phyloP scores from a whole-genome alignment of 2,329 filamentous ascomycete species.

The Aspergillus neoniger region DNA sequence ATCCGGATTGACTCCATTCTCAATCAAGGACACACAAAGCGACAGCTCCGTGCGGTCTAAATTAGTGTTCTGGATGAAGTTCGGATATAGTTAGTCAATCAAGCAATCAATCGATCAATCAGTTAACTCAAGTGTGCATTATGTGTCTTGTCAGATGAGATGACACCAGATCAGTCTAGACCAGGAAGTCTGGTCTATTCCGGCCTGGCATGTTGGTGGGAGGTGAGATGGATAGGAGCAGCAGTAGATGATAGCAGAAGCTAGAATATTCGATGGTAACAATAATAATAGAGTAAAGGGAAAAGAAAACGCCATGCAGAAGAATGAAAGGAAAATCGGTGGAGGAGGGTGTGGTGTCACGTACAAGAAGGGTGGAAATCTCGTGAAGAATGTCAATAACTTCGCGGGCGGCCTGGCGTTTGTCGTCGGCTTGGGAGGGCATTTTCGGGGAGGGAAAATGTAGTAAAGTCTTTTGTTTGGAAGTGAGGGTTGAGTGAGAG shows the following conservation, averaged over 20 bases:
- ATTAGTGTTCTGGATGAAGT: slow-evolving; percentile 75
- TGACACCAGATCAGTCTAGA: too few species aligned
- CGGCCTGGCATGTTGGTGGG: too few species aligned
- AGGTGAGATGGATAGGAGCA: too few species aligned
- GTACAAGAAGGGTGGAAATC: slow-evolving; percentile 51
- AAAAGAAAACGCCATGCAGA: not conserved
- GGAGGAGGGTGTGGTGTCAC: slow-evolving; percentile 9
- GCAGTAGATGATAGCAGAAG: too few species aligned
- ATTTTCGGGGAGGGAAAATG: slow-evolving; percentile 32
- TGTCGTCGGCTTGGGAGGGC: slow-evolving; percentile 47
- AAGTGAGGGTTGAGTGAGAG: not conserved
- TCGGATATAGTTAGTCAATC: not conserved
- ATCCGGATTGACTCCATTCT: slow-evolving; percentile 95
- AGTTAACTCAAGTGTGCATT: too few species aligned
- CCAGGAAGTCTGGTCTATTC: too few species aligned
- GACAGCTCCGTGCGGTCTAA: slow-evolving; percentile 88
- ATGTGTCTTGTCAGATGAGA: not conserved
- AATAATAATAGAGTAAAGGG: too few species aligned
- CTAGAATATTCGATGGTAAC: too few species aligned
- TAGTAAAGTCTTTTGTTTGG: not conserved
- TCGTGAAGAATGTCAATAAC: slow-evolving; percentile 55
- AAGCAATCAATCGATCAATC: too few species aligned
- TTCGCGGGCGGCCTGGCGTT: slow-evolving; percentile 53
- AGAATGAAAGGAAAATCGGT: not conserved
- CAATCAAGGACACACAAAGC: slow-evolving; percentile 93